Evolutionary conservation across 768 basidiomycete genomes (phyloP).

Genomic region (Candolleomyces eurysporus): DNA sequence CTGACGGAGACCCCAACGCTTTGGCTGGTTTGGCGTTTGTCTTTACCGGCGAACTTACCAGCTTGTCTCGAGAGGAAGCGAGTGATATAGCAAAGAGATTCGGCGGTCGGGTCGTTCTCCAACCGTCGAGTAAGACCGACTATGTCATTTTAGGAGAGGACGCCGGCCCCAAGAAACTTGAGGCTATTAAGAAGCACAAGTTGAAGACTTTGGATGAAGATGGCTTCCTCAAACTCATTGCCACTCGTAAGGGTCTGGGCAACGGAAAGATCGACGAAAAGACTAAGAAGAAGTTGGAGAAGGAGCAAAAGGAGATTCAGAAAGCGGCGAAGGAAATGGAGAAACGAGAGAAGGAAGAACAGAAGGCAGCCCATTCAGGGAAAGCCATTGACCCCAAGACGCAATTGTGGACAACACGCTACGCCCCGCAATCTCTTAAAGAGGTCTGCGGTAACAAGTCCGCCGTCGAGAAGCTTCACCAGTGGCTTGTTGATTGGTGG

Average conservation of each 20-base stretch:
- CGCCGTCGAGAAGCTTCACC: slow-evolving; percentile 81
- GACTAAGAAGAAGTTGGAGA: slow-evolving; percentile 74
- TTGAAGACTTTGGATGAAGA: slow-evolving; percentile 83
- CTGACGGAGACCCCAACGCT: slow-evolving; percentile 70
- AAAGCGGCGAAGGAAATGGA: slow-evolving; percentile 78
- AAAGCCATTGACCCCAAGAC: slow-evolving; percentile 43
- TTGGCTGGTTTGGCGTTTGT: slow-evolving; percentile 88
- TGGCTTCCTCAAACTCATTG: slow-evolving; percentile 81
- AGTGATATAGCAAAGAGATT: slow-evolving; percentile 87
- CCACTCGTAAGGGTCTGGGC: slow-evolving; percentile 57
- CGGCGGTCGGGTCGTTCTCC: slow-evolving; percentile 84
- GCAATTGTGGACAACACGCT: slow-evolving; percentile 94
- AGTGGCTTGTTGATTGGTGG: slow-evolving; percentile 88
- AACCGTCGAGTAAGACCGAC: slow-evolving; percentile 87
- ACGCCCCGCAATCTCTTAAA: slow-evolving; percentile 84
- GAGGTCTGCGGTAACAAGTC: slow-evolving; percentile 97
- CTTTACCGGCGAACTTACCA: slow-evolving; percentile 90
- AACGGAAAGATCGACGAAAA: slow-evolving; percentile 67
- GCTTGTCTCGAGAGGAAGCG: slow-evolving; percentile 86
- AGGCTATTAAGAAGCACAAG: slow-evolving; percentile 77
- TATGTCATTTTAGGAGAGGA: slow-evolving; percentile 87
- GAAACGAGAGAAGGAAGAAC: slow-evolving; percentile 51
- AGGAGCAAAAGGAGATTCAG: slow-evolving; percentile 75
- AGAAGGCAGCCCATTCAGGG: slow-evolving; percentile 8
- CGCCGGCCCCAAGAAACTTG: slow-evolving; percentile 88